Base-by-base conservation (phyloP, 2,329 filamentous ascomycete genomes). In the Zopfia rhizophila region DNA sequence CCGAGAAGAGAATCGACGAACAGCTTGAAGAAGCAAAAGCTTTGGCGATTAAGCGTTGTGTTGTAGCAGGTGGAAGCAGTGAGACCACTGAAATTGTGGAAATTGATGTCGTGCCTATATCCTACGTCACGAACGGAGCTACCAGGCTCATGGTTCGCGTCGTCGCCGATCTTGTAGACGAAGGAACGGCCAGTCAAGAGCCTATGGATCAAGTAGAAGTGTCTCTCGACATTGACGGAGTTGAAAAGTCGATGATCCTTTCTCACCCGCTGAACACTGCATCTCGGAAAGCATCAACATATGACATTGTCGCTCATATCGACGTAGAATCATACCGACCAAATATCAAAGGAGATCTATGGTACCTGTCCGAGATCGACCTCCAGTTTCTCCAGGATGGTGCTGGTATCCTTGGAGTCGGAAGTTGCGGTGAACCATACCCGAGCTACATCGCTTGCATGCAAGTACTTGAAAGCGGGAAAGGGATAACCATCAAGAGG, bases 381-480 rank as follows among this genome's bases (percentile, higher is more conserved):
- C 69, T 86, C 3, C 65, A 72, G 21, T 86, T 79, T 72, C 80
- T 86, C 23, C 68, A 80, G 1, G 80, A 75, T 6, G 83, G 84
- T 1, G 84, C 82, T 58, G 84, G 84, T 51, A 81, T 87, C 38
- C 74, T 87, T 0, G 83, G 82, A 2, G 84, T 82, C 0, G 84
- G 83, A 14, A 83, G 83, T 5, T 83, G 83, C 14, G 82, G 83
- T 2, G 82, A 1, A 82, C 82, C 51, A 65, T 79, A 2, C 68
- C 74, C 21, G 78, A 80, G 69, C 70, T 84, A 12, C 77, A 77
- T 5, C 70, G 84, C 7, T 72, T 78, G 6, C 69, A 22, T 51
- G 25, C 28, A 78, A 30, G 78, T 80, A 46, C 71, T 85, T 5
- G 75, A 78, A 3, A 66, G 68, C 4, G 82, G 82, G 0, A 29